Evolutionary conservation across 2,329 filamentous ascomycete species (phyloP), one percentile per base, ranked within the genome.

Genomic region (Fusarium cicatricum): DNA sequence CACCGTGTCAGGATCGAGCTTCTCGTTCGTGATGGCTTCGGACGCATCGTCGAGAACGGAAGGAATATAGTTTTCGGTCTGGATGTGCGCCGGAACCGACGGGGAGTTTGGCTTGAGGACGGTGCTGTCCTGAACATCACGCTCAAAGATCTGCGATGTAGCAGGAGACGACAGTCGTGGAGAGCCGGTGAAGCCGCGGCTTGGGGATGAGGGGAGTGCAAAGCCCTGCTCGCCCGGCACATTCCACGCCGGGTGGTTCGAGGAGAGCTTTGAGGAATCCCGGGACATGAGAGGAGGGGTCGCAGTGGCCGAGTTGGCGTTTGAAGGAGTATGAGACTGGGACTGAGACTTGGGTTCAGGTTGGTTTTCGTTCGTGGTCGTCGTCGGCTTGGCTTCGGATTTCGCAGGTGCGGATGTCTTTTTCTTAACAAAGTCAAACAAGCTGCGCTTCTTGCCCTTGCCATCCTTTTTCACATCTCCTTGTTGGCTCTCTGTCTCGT

Each of bases 21-120:
- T 87, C 64, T 86, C 81, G 75, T 97, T 92, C 11, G 94, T 97
- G 69, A 98, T 97, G 52, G 93, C 92, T 68, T 93, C 86, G 36
- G 92, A 96, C 3, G 92, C 94, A 45, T 94, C 94, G 72, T 97
- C 92, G 41, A 98, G 82, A 11, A 96, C 93, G 0, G 94, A 85
- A 8, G 94, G 94, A 65, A 98, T 97, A 72, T 93, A 86, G 77
- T 98, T 93, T 74, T 98, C 94, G 8, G 92, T 97, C 67, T 93
- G 87, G 68, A 98, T 96, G 71, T 98, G 94, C 8, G 90, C 88
- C 3, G 94, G 94, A 58, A 97, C 95, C n/a, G 91, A 90, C 1
- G 91, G 88, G 3, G 91, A 94, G 58, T 84, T 87, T 56, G 92
- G 89, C 34, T 84, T 78, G n/a, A 86, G 76, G 4, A 84, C 70